Conservation (phyloP, 441 rosid species). For the Jatropha podagrica region DNA sequence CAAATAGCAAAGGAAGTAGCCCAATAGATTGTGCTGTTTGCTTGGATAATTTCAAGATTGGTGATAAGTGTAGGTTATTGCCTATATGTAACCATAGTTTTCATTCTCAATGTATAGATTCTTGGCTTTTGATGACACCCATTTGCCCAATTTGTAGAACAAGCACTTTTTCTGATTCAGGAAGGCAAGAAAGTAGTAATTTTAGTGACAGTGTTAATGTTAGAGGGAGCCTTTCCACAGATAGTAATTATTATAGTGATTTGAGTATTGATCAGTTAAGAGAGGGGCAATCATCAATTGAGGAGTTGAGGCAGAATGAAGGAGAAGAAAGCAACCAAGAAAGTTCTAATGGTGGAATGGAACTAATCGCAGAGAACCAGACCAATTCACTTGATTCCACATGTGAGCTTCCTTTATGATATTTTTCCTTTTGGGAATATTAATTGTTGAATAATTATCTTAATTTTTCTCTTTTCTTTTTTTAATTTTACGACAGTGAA, state of each 20-base stretch:
- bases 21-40: constrained; percentile 57
- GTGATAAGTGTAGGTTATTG: constrained; percentile 55
- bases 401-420: neutral
- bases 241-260: constrained; percentile 11
- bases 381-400: neutral
- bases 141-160: constrained; percentile 56
- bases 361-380: constrained; percentile 8
- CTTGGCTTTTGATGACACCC: constrained; percentile 54
- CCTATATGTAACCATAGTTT: constrained; percentile 52
- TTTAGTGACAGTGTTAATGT: constrained; percentile 18
- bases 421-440: too few species aligned
- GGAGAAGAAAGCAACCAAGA: neutral
- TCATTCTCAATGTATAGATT: constrained; percentile 53
- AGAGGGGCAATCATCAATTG: neutral
- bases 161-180: constrained; percentile 6
- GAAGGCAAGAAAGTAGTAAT: constrained; percentile 21
- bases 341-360: constrained; percentile 4
- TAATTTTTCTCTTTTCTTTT: too few species aligned
- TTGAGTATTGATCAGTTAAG: constrained; percentile 18
- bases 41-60: constrained; percentile 49
- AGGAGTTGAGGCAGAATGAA: neutral
- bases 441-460: too few species aligned
- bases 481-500: too few species aligned
- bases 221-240: constrained; percentile 8
- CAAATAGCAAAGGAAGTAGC: constrained; percentile 27